Evolutionary conservation across 2,329 filamentous ascomycete species (phyloP).

Genomic region (Aspergillus neoniger): DNA sequence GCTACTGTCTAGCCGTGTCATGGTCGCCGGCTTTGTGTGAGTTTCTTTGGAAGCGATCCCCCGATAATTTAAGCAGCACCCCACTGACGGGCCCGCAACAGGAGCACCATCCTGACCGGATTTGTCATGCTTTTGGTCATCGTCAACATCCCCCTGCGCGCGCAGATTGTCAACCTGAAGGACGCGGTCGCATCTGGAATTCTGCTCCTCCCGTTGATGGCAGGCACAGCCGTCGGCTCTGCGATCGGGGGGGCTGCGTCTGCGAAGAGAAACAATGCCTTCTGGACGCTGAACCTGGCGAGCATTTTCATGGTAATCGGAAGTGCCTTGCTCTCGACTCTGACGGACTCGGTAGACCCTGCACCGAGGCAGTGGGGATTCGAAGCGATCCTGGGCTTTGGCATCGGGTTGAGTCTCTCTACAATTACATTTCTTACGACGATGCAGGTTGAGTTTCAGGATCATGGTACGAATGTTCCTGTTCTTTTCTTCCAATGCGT

Average conservation of each 20-base stretch:
- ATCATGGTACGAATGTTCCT: conserved; percentile 6
- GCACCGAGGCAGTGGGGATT: conserved; percentile 5
- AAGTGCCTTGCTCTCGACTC: conserved; percentile 6
- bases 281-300: conserved; percentile 13
- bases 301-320: conserved; percentile 12
- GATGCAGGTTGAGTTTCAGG: conserved; percentile 10
- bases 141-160: conserved; percentile 6
- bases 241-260: conserved; percentile 6
- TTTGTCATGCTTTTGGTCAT: conserved; percentile 8
- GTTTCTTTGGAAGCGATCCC: background rate
- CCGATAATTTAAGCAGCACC: background rate
- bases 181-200: conserved; percentile 3
- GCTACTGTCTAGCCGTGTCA: conserved; percentile 5
- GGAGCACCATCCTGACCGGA: conserved; percentile 9
- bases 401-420: conserved; percentile 8
- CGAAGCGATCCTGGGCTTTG: conserved; percentile 9
- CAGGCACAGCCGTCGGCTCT: conserved; percentile 2
- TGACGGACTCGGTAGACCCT: conserved; percentile 8
- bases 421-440: conserved; percentile 11
- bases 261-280: conserved; percentile 10
- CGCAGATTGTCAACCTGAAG: conserved; percentile 7
- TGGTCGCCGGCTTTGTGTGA: conserved; percentile 7
- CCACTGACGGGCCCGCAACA: background rate
- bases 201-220: conserved; percentile 5
- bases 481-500: background rate